phyloP scores from a whole-genome alignment of 1,284 basidiomycete genomes.

The Ustilago trichophora region DNA sequence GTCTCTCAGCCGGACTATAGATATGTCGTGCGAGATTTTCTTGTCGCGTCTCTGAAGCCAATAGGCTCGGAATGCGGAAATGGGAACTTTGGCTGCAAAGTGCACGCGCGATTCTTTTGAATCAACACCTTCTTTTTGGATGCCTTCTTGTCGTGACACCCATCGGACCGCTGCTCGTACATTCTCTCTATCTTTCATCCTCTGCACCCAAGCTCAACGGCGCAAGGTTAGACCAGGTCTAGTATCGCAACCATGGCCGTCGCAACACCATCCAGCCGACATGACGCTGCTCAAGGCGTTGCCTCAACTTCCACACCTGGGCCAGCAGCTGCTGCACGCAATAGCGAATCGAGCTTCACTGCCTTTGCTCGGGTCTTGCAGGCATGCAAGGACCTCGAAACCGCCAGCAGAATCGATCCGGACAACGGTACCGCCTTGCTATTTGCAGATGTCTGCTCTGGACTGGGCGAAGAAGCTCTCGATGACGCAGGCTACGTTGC shows the following conservation, averaged over 20 bases:
- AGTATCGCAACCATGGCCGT: conserved; percentile 9
- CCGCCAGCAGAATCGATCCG: conserved; percentile 41
- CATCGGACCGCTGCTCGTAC: neutral
- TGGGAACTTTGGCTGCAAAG: neutral
- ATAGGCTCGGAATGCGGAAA: conserved; percentile 36
- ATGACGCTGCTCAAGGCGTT: conserved; percentile 8
- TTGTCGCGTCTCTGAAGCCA: neutral
- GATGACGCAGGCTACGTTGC: conserved; percentile 45
- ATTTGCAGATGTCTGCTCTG: conserved; percentile 55
- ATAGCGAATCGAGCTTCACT: conserved; percentile 49
- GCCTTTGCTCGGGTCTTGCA: conserved; percentile 56
- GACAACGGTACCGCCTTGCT: conserved; percentile 52
- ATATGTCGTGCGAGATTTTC: conserved; percentile 23
- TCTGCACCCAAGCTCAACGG: neutral
- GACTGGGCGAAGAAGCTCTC: conserved; percentile 32
- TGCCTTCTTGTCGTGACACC: conserved; percentile 1
- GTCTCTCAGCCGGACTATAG: neutral
- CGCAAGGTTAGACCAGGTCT: neutral
- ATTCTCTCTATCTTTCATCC: neutral
- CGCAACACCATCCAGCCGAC: conserved; percentile 3
- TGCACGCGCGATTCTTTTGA: conserved; percentile 12
- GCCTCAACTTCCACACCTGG: conserved; percentile 26
- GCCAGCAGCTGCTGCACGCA: conserved; percentile 5
- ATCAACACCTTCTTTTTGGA: conserved; percentile 28
- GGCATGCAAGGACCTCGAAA: conserved; percentile 42